phyloP scores from a whole-genome alignment of 139 green algal species.

The Chlamydomonas sp. region DNA sequence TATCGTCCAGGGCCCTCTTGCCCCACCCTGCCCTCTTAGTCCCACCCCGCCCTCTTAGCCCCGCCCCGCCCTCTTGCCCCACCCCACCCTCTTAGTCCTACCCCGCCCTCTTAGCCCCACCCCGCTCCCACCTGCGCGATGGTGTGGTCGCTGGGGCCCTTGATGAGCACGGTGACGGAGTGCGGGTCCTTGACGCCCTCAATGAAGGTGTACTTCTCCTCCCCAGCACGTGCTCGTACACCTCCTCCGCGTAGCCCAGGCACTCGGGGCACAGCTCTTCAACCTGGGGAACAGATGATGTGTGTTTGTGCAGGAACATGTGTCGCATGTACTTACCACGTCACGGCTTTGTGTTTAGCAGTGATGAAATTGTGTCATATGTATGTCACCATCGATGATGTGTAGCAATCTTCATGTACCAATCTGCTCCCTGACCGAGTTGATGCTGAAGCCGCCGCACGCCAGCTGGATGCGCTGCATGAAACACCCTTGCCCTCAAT shows the following conservation, averaged over 20 bases:
- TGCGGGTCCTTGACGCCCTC: constrained; percentile 91
- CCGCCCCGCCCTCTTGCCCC: no score
- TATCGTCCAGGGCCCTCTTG: no score
- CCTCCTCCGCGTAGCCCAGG: constrained; percentile 77
- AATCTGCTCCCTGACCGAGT: constrained; percentile 51
- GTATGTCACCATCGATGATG: no score
- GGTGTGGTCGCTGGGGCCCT: constrained; percentile 96
- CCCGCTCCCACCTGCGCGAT: constrained; percentile 86
- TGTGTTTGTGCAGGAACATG: no score
- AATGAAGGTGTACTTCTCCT: constrained; percentile 99
- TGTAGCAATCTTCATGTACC: no score
- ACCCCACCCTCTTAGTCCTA: background rate
- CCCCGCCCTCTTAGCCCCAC: background rate
- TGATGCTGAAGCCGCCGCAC: constrained; percentile 87
- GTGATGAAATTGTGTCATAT: no score
- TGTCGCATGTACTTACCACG: no score
- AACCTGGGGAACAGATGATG: constrained; percentile 50
- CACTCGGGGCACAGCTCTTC: constrained; percentile 87
- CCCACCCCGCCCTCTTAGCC: no score
- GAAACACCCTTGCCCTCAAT: no score
- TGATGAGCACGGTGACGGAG: constrained; percentile 98
- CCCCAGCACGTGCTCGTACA: constrained; percentile 98
- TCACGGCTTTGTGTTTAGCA: no score
- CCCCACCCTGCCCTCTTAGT: no score
- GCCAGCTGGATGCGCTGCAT: constrained; percentile 97